A percentile compares a stretch with the other conserved stretches of the same genome.
phyloP scores from a whole-genome alignment of 2,329 filamentous ascomycete genomes.

The Clarireedia hainanense region DNA sequence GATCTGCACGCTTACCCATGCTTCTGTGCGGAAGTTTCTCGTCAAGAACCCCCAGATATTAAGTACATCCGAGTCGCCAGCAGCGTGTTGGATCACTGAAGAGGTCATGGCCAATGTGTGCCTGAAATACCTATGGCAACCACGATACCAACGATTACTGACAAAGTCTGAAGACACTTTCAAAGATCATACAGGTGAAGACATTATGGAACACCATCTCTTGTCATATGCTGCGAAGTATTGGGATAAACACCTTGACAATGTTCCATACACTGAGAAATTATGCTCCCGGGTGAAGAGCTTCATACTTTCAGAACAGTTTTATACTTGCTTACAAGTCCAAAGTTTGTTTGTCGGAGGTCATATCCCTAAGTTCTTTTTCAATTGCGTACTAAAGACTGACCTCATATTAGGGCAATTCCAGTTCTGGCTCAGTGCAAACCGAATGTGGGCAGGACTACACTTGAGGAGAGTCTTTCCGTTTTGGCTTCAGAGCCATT shows the following conservation, averaged over 20 bases:
- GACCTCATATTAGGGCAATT: background rate
- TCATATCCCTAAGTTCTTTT: background rate
- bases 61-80: background rate
- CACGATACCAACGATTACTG: background rate
- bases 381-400: background rate
- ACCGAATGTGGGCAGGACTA: background rate
- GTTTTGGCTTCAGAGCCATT: background rate
- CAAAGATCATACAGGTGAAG: background rate
- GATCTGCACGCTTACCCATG: slow-evolving; percentile 1
- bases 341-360: slow-evolving; percentile 2
- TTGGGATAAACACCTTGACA: background rate
- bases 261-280: background rate
- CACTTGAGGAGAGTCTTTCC: background rate
- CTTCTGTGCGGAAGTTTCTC: background rate
- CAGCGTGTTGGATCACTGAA: background rate
- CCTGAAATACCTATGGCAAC: slow-evolving; percentile 3
- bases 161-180: background rate
- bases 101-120: slow-evolving; percentile 2
- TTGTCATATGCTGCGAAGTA: slow-evolving; percentile 1
- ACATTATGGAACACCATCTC: background rate
- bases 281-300: background rate
- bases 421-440: background rate
- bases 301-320: background rate
- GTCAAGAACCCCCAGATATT: background rate
- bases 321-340: background rate